Percentiles rank a stretch among this genome's conserved stretches.
Evolutionary conservation across 1,139 yeast species (phyloP).

Genomic region (Yamadazyma membranifaciens): DNA sequence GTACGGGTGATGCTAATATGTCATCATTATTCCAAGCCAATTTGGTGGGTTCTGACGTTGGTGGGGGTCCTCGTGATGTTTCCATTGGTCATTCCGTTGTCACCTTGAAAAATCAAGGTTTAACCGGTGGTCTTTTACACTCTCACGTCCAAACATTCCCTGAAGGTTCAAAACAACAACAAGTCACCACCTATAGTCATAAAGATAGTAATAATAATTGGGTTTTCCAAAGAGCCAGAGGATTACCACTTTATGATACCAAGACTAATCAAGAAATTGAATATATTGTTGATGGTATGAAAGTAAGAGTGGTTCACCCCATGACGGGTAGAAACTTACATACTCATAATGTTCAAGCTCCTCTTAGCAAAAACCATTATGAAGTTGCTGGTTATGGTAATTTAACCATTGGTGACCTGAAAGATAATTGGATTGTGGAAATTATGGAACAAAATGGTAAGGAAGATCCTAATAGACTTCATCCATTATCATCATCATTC

Average conservation of each 20-base stretch:
- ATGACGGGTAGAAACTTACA: slow-evolving; percentile 88
- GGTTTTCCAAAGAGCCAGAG: slow-evolving; percentile 77
- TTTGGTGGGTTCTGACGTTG: slow-evolving; percentile 73
- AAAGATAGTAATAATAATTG: slow-evolving; percentile 91
- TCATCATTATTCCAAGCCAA: slow-evolving; percentile 96
- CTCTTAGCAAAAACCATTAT: slow-evolving; percentile 63
- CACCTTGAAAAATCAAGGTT: slow-evolving; percentile 86
- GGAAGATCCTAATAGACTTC: slow-evolving; percentile 68
- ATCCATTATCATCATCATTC: slow-evolving; percentile 84
- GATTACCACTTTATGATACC: slow-evolving; percentile 49
- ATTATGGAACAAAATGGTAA: slow-evolving; percentile 72
- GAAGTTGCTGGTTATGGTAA: slow-evolving; percentile 97
- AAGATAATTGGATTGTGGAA: slow-evolving; percentile 94
- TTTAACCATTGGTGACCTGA: slow-evolving; percentile 77
- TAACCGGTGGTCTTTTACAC: slow-evolving; percentile 89
- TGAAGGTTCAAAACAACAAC: slow-evolving; percentile 95
- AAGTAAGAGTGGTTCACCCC: slow-evolving; percentile 75
- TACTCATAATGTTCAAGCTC: slow-evolving; percentile 81
- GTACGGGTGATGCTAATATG: slow-evolving; percentile 97
- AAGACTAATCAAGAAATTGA: slow-evolving; percentile 54
- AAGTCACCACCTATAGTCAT: slow-evolving; percentile 91
- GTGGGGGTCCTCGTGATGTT: slow-evolving; percentile 86
- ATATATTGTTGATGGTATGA: slow-evolving; percentile 68
- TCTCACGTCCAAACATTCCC: slow-evolving; percentile 94
- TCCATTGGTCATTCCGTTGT: slow-evolving; percentile 74